Conservation (phyloP, 305 asterid species). For the Stenogyne calaminthoides region DNA sequence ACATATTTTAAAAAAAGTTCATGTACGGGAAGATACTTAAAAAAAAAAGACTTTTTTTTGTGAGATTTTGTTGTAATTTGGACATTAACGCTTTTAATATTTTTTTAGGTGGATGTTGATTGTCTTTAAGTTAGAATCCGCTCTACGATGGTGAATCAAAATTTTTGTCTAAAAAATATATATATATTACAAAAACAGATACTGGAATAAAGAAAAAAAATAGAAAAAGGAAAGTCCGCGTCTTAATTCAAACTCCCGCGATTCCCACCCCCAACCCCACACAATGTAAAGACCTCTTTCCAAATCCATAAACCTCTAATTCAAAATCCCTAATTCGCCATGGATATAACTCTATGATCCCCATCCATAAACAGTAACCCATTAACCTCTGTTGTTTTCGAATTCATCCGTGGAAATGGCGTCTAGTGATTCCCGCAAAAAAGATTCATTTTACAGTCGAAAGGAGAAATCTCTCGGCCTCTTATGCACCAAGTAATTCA, state of each 20-base stretch:
- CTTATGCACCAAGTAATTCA: conserved; percentile 62
- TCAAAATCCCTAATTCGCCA: conserved; percentile 27
- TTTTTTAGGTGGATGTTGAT: no score
- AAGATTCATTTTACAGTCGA: conserved; percentile 54
- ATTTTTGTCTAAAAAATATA: no score
- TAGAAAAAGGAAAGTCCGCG: conserved; percentile 25
- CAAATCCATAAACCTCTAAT: conserved; percentile 15
- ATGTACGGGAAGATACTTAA: no score
- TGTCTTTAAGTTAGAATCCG: no score
- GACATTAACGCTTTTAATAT: no score
- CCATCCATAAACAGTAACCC: background rate
- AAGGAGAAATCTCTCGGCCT: conserved; percentile 72
- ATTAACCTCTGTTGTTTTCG: background rate
- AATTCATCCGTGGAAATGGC: conserved; percentile 37
- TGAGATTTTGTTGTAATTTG: no score
- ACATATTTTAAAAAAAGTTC: no score
- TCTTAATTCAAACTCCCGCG: conserved; percentile 41
- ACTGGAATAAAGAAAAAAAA: background rate
- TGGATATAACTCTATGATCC: background rate
- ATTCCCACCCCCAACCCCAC: background rate
- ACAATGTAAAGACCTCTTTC: background rate
- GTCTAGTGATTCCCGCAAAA: conserved; percentile 43
- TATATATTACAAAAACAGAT: no score
- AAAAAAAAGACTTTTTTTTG: no score
- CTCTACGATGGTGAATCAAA: no score